Conservation (phyloP, 1,139 yeast genomes). For the Debaryomyces psychrophilus region DNA sequence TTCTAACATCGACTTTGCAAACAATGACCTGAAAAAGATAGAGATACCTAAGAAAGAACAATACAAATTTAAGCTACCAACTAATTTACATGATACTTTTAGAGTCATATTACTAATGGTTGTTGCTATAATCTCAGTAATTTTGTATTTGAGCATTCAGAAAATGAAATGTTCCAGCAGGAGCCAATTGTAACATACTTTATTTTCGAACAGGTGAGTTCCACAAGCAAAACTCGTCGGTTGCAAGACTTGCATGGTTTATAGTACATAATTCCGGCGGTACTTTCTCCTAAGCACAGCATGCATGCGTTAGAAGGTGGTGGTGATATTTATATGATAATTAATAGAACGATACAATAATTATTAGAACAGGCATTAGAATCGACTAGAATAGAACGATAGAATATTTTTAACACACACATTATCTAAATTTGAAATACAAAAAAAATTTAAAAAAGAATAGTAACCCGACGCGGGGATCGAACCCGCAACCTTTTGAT, state of each 20-base stretch:
- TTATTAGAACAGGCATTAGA: too few species aligned
- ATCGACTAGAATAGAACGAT: background rate
- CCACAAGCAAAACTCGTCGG: background rate
- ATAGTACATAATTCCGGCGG: background rate
- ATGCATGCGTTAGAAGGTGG: background rate
- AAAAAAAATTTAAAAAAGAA: conserved; percentile 3
- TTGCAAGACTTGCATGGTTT: background rate
- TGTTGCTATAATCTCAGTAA: conserved; percentile 30
- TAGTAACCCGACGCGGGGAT: background rate
- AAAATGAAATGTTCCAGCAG: conserved; percentile 29
- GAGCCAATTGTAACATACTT: background rate
- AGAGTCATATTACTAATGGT: conserved; percentile 24
- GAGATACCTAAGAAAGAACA: conserved; percentile 13
- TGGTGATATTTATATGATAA: background rate
- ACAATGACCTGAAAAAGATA: conserved; percentile 7
- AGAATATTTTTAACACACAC: too few species aligned
- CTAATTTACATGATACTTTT: conserved; percentile 23
- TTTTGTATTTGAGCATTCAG: conserved; percentile 33
- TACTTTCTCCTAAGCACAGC: background rate
- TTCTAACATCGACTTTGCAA: conserved; percentile 2
- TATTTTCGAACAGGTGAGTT: background rate
- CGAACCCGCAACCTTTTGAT: too few species aligned
- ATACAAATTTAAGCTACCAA: conserved; percentile 3
- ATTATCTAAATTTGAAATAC: too few species aligned
- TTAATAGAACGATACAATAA: background rate